phyloP scores from a whole-genome alignment of 257 asterid genomes.

The Nicotiana sylvestris region DNA sequence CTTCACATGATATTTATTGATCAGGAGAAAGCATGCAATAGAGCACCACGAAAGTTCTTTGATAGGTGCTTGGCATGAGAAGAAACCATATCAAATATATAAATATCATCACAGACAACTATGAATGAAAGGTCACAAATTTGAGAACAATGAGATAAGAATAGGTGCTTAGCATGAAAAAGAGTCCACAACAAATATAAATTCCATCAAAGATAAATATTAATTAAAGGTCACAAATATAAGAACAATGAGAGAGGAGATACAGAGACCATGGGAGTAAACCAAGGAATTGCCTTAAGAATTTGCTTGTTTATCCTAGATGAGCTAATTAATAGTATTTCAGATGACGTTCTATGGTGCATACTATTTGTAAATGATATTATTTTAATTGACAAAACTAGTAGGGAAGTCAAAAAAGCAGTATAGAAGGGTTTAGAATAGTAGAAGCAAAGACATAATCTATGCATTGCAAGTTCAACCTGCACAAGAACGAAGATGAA shows the following conservation, averaged over 20 bases:
- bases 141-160: not conserved
- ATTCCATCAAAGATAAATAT: not conserved
- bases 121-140: not conserved
- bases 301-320: not conserved
- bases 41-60: not conserved
- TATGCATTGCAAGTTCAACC: not conserved
- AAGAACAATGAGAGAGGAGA: not conserved
- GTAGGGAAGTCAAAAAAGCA: not conserved
- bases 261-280: not conserved
- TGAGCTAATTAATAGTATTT: not conserved
- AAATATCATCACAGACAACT: not conserved
- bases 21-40: not conserved
- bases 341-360: not conserved
- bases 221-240: not conserved
- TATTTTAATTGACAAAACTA: not conserved
- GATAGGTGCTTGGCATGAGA: not conserved
- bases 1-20: not conserved
- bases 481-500: not conserved
- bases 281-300: not conserved
- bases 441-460: not conserved
- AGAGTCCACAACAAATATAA: not conserved
- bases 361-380: not conserved
- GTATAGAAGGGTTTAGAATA: not conserved
- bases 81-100: not conserved
- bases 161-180: not conserved